Evolutionary conservation across 2,329 filamentous ascomycete genomes (phyloP), one percentile per base, ranked within the genome.

Genomic region (Fusarium vanettenii): DNA sequence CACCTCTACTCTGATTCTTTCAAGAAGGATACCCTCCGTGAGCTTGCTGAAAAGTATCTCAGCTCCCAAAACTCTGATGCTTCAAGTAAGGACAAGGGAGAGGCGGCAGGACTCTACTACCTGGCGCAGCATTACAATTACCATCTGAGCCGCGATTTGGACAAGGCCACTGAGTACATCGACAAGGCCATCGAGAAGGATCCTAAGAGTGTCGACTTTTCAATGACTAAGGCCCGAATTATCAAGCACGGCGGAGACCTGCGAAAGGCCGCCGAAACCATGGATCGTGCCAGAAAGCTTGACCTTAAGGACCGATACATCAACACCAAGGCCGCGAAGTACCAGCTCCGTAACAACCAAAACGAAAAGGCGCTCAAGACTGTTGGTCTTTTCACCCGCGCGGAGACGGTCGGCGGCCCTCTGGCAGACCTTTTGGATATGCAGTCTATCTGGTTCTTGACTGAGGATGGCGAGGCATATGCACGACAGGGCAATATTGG

Each of bases 41-140:
- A 91, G 41, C 83, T 98, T 45, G 95, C 94, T 2, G 90, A 97
- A 78, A 90, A 93, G 62, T 98, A 98, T 79, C 87, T 94, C 14
- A 86, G 91, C 22, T 90, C 90, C 37, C 83, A 87, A 72, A 82
- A 90, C 63, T 85, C 86, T 41, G 87, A 90, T 75, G 81, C 84
- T 61, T 80, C 84, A 62, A 84, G 82, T 64, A 84, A 83, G 74
- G 83, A 84, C 66, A 89, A 89, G 79, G 96, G 96, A 80, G 89
- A 93, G 78, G 90, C 94, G 16, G 94, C 95, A 2, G 94, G 94
- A 16, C 90, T 95, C 60, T 98, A 97, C 84, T 99, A 97, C 86
- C 90, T 99, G 64, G 95, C 95, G 10, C 97, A 98, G 81, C 97
- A 99, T 84, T 97, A 98, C 88, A 97, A 98, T 86, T 98, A 98